phyloP scores from a whole-genome alignment of 352 stramenopile genomes.

The Plasmopara muralis region DNA sequence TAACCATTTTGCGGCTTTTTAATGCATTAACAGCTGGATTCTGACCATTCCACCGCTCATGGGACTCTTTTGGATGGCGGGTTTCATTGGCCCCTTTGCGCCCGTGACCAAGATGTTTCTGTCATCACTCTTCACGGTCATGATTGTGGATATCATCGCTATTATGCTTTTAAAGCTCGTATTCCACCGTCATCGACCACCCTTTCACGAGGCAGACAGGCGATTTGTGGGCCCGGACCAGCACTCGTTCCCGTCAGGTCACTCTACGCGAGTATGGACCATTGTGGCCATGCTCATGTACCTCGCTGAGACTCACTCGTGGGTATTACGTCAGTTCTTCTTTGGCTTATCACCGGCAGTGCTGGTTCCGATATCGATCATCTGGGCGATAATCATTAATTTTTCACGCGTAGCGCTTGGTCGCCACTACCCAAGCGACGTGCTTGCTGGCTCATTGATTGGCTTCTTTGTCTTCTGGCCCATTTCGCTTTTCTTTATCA shows the following conservation, averaged over 20 bases:
- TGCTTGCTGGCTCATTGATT: conserved; percentile 55
- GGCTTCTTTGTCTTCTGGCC: conserved; percentile 56
- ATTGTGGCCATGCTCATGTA: conserved; percentile 61
- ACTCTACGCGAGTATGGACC: conserved; percentile 70
- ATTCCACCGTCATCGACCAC: conserved; percentile 63
- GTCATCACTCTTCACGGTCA: conserved; percentile 31
- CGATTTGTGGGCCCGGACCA: conserved; percentile 78
- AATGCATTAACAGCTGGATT: conserved; percentile 25
- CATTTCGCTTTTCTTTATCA: conserved; percentile 34
- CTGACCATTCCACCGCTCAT: conserved; percentile 36
- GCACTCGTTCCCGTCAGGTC: conserved; percentile 81
- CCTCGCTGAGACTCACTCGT: conserved; percentile 41
- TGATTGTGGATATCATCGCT: conserved; percentile 61
- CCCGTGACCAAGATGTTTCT: conserved; percentile 32
- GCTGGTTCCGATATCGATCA: conserved; percentile 31
- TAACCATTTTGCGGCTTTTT: conserved; percentile 1
- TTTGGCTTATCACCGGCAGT: conserved; percentile 29
- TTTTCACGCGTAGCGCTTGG: conserved; percentile 77
- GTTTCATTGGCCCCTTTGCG: conserved; percentile 27
- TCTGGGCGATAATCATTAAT: conserved; percentile 66
- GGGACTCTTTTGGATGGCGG: conserved; percentile 28
- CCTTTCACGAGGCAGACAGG: conserved; percentile 64
- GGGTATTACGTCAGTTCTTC: conserved; percentile 46
- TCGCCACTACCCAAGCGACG: conserved; percentile 78
- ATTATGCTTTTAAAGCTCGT: conserved; percentile 75